A percentile compares a stretch with the other conserved stretches of the same genome.
These are phyloP conservation scores for Elsinoe ampelina DNA, from an alignment of 2,329 filamentous ascomycete species.

Conservation along the genomic window DNA sequence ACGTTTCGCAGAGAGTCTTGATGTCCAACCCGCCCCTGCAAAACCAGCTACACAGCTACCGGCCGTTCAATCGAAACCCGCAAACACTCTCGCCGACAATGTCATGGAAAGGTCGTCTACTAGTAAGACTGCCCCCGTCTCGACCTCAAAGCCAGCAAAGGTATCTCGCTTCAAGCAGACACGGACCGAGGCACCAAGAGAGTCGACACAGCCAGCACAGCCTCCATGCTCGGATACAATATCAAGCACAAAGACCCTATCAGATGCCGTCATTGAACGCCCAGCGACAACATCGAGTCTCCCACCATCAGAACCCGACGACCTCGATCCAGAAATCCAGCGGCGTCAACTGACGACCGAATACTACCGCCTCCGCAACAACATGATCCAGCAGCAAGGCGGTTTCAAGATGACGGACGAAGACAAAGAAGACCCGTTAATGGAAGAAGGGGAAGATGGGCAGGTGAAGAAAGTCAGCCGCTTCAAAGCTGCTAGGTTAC, in stretches of 20 bases:
- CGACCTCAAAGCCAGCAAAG: slow-evolving; percentile 24
- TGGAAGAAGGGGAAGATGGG: slow-evolving; percentile 32
- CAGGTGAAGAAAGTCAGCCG: slow-evolving; percentile 31
- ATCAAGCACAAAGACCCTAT: slow-evolving; percentile 37
- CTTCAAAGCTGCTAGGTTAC: slow-evolving; percentile 30
- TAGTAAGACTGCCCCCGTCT: not conserved
- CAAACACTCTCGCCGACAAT: slow-evolving; percentile 31
- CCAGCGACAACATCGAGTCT: slow-evolving; percentile 25
- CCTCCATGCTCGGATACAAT: not conserved
- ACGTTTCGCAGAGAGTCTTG: slow-evolving; percentile 65
- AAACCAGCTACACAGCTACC: slow-evolving; percentile 21
- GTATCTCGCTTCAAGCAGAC: slow-evolving; percentile 34
- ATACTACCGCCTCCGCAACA: slow-evolving; percentile 74
- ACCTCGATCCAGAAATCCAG: slow-evolving; percentile 60
- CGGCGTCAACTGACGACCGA: slow-evolving; percentile 71
- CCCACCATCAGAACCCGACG: slow-evolving; percentile 31
- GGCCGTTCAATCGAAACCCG: slow-evolving; percentile 24
- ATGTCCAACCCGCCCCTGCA: slow-evolving; percentile 46
- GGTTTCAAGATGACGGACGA: slow-evolving; percentile 64
- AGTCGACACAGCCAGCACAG: not conserved
- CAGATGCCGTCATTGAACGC: slow-evolving; percentile 50
- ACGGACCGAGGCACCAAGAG: not conserved
- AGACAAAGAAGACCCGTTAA: slow-evolving; percentile 50
- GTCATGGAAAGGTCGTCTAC: slow-evolving; percentile 34
- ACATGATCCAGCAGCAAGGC: slow-evolving; percentile 71